These are phyloP conservation scores for Aspergillus nidulans DNA, from an alignment of 495 filamentous ascomycete species.

Conservation along the genomic window DNA sequence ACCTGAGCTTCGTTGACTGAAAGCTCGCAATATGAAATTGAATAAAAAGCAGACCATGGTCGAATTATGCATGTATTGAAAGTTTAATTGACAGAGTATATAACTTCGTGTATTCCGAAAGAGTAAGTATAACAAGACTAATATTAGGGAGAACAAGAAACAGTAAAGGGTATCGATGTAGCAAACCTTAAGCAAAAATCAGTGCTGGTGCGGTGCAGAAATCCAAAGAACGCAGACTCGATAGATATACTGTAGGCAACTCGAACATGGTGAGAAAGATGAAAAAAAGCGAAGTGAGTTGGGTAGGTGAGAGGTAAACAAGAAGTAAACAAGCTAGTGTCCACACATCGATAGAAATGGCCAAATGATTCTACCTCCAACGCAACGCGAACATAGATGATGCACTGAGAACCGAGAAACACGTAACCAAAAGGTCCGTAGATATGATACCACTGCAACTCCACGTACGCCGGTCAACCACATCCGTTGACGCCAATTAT, in stretches of 20 bases:
- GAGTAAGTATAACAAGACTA: neutral
- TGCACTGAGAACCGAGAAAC: constrained; percentile 9
- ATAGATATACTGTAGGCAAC: constrained; percentile 16
- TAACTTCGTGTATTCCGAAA: constrained; percentile 6
- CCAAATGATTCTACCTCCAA: neutral
- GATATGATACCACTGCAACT: constrained; percentile 27
- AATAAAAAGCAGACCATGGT: no score
- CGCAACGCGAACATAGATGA: constrained; percentile 1
- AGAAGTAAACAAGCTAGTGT: constrained; percentile 21
- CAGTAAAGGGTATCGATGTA: constrained; percentile 37
- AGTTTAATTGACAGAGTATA: neutral
- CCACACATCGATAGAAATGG: neutral
- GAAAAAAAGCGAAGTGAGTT: no score
- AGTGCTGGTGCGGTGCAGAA: constrained; percentile 4
- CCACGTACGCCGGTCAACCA: constrained; percentile 31
- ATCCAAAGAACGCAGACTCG: neutral
- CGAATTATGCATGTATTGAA: neutral
- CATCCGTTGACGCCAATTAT: constrained; percentile 38
- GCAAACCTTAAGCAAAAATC: constrained; percentile 10
- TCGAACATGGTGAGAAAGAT: no score
- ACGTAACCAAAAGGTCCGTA: constrained; percentile 12
- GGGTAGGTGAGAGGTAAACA: constrained; percentile 14
- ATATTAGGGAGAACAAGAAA: constrained; percentile 10
- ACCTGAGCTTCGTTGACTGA: no score
- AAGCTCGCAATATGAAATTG: no score